Evolutionary conservation across 2,329 filamentous ascomycete species (phyloP), one percentile per base, ranked within the genome.

Genomic region (Xylariaceae sp.): DNA sequence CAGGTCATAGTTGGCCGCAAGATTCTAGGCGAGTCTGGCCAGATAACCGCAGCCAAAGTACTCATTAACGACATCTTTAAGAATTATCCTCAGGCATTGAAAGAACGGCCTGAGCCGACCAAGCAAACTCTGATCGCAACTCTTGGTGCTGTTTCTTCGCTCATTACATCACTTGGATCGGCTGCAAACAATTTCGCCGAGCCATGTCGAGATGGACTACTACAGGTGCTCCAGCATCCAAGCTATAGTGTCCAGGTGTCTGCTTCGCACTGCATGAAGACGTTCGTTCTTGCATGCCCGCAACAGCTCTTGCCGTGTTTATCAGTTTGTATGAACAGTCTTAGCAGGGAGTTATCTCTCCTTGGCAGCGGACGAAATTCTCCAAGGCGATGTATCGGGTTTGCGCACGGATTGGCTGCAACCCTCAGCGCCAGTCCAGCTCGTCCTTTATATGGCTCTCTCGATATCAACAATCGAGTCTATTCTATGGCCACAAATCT

Each of bases 181-280:
- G 93, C 93, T 2, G 84, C 90, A 32, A 90, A 87, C 59, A 79
- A 79, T 50, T 86, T 97, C 65, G 89, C 91, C 7, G 96, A 99
- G 61, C 72, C 82, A 14, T 96, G 91, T 70, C 85, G 93, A 48
- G 95, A 99, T 71, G 89, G 89, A 3, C 77, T 99, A 29, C 79
- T 98, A 40, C 92, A 97, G 71, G 90, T 96, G 5, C 79, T 98
- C 21, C 91, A 96, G 66, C 95, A 99, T 73, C 91, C 93, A 0
- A 97, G 91, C 74, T 98, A 98, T 73, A 95, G 92, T 3, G 95
- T 99, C 2, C 95, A 99, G 70, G 87, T 98, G 2, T 89, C 95
- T 67, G 88, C 91, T 1, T 91, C 95, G 3, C 85, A 90, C 58
- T 96, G 92, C 68, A 79, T 98, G 65, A 91, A 93, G 65, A 86